These are phyloP conservation scores for Priceomyces haplophilus DNA, from an alignment of 805 yeast genomes.

Conservation along the genomic window DNA sequence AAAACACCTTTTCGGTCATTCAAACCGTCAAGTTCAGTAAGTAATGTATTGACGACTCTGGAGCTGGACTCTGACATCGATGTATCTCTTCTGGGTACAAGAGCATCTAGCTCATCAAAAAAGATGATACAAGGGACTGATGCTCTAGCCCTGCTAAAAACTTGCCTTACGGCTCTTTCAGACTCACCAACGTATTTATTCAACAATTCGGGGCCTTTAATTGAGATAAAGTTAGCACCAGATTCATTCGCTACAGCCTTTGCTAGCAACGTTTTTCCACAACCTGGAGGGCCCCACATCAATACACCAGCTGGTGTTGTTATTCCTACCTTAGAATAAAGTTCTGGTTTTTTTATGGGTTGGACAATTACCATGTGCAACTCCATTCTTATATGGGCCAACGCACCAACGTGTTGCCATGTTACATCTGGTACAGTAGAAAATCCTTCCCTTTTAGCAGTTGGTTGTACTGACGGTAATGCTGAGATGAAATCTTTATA, in stretches of 20 bases:
- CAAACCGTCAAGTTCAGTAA: conserved; percentile 93
- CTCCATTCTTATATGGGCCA: conserved; percentile 76
- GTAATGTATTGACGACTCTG: conserved; percentile 88
- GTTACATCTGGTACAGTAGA: conserved; percentile 98
- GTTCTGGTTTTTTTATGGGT: conserved; percentile 89
- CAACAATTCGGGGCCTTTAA: conserved; percentile 91
- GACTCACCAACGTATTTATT: conserved; percentile 97
- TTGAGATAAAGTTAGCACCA: conserved; percentile 91
- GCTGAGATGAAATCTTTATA: conserved; percentile 81
- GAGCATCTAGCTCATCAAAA: conserved; percentile 93
- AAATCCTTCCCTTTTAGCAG: conserved; percentile 97
- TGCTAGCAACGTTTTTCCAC: conserved; percentile 94
- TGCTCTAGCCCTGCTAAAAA: conserved; percentile 87
- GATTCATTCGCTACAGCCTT: conserved; percentile 98
- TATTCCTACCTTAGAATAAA: conserved; percentile 87
- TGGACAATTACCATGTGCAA: conserved; percentile 96
- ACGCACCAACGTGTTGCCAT: conserved; percentile 94
- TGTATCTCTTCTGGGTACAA: conserved; percentile 91
- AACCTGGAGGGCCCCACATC: conserved; percentile 99
- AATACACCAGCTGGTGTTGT: conserved; percentile 96
- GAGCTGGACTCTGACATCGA: conserved; percentile 85
- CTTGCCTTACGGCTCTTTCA: conserved; percentile 90
- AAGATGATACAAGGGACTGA: conserved; percentile 92
- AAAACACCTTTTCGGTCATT: conserved; percentile 90
- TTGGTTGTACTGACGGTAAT: conserved; percentile 90